Percentiles rank a stretch among this genome's conserved stretches.
Evolutionary conservation across 2,329 filamentous ascomycete species (phyloP).

Genomic region (Parascedosporium putredinis): DNA sequence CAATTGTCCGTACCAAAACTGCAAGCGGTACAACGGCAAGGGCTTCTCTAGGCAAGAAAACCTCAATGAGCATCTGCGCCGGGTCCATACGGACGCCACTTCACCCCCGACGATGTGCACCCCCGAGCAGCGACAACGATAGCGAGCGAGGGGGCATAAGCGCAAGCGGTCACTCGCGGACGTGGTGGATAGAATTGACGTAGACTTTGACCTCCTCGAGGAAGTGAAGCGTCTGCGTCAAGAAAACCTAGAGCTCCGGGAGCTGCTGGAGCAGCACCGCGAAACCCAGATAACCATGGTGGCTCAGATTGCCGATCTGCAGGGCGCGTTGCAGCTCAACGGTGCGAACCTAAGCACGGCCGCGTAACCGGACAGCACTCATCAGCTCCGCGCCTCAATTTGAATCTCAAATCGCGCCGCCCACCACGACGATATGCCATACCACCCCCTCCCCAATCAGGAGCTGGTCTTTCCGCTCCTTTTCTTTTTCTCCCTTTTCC

Average conservation of each 20-base stretch:
- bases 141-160: slow-evolving; percentile 36
- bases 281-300: slow-evolving; percentile 29
- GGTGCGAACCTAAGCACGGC: slow-evolving; percentile 8
- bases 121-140: slow-evolving; percentile 35
- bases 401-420: too few species aligned
- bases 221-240: slow-evolving; percentile 51
- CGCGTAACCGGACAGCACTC: too few species aligned
- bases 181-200: slow-evolving; percentile 5
- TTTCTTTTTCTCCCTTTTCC: neutral
- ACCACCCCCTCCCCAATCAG: too few species aligned
- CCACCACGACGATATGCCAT: too few species aligned
- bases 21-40: slow-evolving; percentile 79
- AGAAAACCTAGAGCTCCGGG: slow-evolving; percentile 51
- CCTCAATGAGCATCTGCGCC: slow-evolving; percentile 81
- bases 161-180: slow-evolving; percentile 29
- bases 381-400: too few species aligned
- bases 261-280: slow-evolving; percentile 37
- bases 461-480: neutral
- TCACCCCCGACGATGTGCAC: slow-evolving; percentile 19
- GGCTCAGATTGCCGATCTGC: slow-evolving; percentile 35
- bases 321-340: slow-evolving; percentile 27
- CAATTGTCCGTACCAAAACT: slow-evolving; percentile 76
- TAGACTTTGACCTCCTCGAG: neutral
- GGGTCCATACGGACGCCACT: slow-evolving; percentile 58
- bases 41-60: slow-evolving; percentile 93